Evolutionary conservation across 768 basidiomycete species (phyloP).

Genomic region (Rickenella mellea): DNA sequence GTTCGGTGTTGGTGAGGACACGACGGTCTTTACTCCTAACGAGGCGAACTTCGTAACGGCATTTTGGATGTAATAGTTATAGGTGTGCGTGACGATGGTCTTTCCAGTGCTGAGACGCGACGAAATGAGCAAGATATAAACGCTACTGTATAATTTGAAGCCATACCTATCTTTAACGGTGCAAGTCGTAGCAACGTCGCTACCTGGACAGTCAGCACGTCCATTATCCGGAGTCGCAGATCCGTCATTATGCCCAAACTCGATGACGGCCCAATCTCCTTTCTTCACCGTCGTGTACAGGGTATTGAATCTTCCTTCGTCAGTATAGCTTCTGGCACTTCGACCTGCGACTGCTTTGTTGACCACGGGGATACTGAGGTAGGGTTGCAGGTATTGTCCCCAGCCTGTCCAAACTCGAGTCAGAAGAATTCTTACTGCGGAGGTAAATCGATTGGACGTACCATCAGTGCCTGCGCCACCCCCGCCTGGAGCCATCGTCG

Average conservation of each 20-base stretch:
- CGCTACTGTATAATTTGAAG: too few relatives aligned
- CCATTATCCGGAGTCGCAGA: constrained; percentile 16
- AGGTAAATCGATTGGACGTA: too few relatives aligned
- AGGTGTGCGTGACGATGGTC: constrained; percentile 31
- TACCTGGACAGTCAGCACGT: too few relatives aligned
- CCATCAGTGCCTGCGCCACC: constrained; percentile 9
- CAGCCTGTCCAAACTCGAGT: constrained; percentile 19
- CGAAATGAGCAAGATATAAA: too few relatives aligned
- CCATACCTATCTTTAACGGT: too few relatives aligned
- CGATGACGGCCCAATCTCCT: constrained; percentile 25
- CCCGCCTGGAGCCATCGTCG: constrained; percentile 14
- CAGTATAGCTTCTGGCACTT: constrained; percentile 36
- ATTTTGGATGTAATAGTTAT: constrained; percentile 36
- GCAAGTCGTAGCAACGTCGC: too few relatives aligned
- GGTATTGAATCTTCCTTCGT: constrained; percentile 29
- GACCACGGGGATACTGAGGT: constrained; percentile 31
- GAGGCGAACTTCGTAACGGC: constrained; percentile 30
- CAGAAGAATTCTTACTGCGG: too few relatives aligned
- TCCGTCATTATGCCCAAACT: constrained; percentile 40
- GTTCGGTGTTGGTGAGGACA: constrained; percentile 38
- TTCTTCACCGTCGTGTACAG: constrained; percentile 24
- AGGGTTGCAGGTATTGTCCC: constrained; percentile 34
- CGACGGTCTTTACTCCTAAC: constrained; percentile 38
- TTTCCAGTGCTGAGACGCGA: constrained; percentile 24
- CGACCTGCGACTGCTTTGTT: constrained; percentile 38